These are phyloP conservation scores for Aspergillus alliaceus DNA, from an alignment of 2,329 filamentous ascomycete genomes.

Conservation along the genomic window DNA sequence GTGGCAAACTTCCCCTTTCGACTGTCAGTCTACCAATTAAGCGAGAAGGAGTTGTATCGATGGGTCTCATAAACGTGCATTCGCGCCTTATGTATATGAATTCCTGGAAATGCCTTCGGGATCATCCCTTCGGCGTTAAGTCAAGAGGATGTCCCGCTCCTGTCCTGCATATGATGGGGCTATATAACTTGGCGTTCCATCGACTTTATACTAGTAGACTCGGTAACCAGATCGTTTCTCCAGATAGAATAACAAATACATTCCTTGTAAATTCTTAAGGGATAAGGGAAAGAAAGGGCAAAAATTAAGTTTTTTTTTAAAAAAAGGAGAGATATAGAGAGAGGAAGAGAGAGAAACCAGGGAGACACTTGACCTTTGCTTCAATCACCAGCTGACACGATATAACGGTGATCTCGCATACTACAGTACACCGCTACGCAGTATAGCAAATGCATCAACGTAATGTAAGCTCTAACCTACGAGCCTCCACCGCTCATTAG, in stretches of 20 bases:
- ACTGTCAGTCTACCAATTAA: constrained; percentile 3
- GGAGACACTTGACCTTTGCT: not conserved
- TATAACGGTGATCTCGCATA: constrained; percentile 10
- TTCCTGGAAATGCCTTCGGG: constrained; percentile 8
- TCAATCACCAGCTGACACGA: not conserved
- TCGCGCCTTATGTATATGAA: constrained; percentile 2
- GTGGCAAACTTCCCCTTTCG: constrained; percentile 9
- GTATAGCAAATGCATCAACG: not conserved
- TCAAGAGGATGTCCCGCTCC: not conserved
- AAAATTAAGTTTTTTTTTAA: no score
- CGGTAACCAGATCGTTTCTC: not conserved
- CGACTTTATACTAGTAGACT: not conserved
- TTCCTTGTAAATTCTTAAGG: not conserved
- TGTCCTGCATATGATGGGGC: constrained; percentile 1
- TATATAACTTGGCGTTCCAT: not conserved
- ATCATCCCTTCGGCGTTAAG: not conserved
- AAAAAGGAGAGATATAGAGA: not conserved
- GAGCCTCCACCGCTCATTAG: not conserved
- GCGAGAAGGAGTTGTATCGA: not conserved
- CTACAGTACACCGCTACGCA: not conserved
- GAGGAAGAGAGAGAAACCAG: not conserved
- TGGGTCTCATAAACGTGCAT: constrained; percentile 9
- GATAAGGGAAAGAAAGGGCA: not conserved
- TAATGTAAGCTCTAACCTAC: not conserved
- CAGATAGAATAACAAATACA: not conserved